Evolutionary conservation across 2,329 filamentous ascomycete genomes (phyloP).

Genomic region (Elsinoe fawcettii): DNA sequence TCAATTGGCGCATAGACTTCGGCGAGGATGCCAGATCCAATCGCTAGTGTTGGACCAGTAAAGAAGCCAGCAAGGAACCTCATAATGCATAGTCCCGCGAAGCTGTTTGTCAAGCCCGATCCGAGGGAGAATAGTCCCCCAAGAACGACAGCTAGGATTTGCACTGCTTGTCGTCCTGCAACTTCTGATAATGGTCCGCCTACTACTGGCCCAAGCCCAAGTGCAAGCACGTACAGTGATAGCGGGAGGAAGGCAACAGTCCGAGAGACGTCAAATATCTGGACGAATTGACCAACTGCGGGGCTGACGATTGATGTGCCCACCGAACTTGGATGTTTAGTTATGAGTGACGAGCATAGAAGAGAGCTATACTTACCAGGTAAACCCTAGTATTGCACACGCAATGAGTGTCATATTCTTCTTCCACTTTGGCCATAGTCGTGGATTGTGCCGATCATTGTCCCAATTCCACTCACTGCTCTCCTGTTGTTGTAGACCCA

Average conservation of each 20-base stretch:
- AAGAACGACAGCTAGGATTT: conserved; percentile 57
- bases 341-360: background rate
- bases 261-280: conserved; percentile 47
- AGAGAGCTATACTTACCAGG: background rate
- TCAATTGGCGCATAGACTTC: conserved; percentile 32
- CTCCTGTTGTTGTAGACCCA: too few species aligned
- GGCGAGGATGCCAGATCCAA: conserved; percentile 36
- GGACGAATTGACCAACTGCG: conserved; percentile 34
- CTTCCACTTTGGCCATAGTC: conserved; percentile 44
- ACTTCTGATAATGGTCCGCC: conserved; percentile 69
- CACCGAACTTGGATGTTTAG: background rate
- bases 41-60: conserved; percentile 32
- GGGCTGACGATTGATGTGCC: conserved; percentile 13
- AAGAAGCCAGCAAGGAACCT: conserved; percentile 43
- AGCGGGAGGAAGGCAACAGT: conserved; percentile 52
- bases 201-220: conserved; percentile 63
- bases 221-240: conserved; percentile 52
- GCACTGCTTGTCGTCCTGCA: conserved; percentile 60
- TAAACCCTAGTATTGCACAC: conserved; percentile 35
- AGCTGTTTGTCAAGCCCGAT: conserved; percentile 47
- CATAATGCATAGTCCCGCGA: conserved; percentile 62
- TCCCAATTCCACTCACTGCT: conserved; percentile 22
- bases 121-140: conserved; percentile 48
- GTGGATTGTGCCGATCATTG: conserved; percentile 41
- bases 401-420: conserved; percentile 35